Percentiles rank a stretch among this genome's conserved stretches.
Evolutionary conservation across 495 filamentous ascomycete genomes (phyloP).

Genomic region (Penicillium flavigenum): DNA sequence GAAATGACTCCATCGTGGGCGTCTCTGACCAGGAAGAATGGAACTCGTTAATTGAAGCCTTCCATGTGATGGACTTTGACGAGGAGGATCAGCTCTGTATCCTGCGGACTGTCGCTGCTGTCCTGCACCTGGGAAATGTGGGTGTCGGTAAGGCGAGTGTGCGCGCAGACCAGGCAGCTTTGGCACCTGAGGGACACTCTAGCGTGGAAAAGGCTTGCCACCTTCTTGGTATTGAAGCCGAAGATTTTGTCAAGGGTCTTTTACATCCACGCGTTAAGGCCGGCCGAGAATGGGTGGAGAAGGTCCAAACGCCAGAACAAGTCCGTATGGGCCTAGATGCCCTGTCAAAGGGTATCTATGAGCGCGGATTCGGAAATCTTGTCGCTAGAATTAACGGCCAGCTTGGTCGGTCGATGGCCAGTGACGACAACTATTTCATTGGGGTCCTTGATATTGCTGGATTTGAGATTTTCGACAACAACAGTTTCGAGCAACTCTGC

Average conservation of each 20-base stretch:
- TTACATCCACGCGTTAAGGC: slow-evolving; percentile 93
- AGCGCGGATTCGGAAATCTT: slow-evolving; percentile 90
- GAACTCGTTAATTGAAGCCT: slow-evolving; percentile 85
- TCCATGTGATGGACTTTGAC: slow-evolving; percentile 90
- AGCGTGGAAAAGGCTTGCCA: slow-evolving; percentile 76
- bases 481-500: slow-evolving; percentile 98
- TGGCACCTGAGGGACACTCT: slow-evolving; percentile 67
- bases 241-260: slow-evolving; percentile 82
- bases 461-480: slow-evolving; percentile 98
- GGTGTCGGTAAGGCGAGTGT: slow-evolving; percentile 84
- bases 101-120: slow-evolving; percentile 81
- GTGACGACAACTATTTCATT: slow-evolving; percentile 92
- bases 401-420: slow-evolving; percentile 74
- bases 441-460: slow-evolving; percentile 98
- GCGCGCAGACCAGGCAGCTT: slow-evolving; percentile 83
- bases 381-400: slow-evolving; percentile 89
- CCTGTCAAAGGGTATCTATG: slow-evolving; percentile 94
- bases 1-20: slow-evolving; percentile 85
- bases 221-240: slow-evolving; percentile 78
- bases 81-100: slow-evolving; percentile 82
- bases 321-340: slow-evolving; percentile 88
- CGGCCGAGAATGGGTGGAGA: slow-evolving; percentile 96
- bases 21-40: slow-evolving; percentile 93
- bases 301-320: slow-evolving; percentile 95
- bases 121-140: slow-evolving; percentile 93